Conservation (phyloP, 1,284 basidiomycete species). For the Takashimella koratensis region DNA sequence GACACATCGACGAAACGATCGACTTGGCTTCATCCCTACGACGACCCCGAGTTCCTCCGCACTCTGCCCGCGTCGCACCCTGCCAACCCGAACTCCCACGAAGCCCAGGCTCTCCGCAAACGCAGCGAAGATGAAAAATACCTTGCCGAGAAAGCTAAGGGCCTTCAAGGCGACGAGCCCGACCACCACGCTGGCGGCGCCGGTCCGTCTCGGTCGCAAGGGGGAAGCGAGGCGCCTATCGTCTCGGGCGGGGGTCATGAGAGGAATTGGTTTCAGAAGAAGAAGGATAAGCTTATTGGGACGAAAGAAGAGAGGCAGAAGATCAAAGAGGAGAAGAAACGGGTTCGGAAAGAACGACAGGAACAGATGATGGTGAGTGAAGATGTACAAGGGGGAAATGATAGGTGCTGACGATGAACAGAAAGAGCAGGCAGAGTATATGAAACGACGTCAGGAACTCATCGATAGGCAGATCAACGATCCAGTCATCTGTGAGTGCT, state of each 20-base stretch:
- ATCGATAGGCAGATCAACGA: constrained; percentile 32
- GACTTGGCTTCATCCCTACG: constrained; percentile 44
- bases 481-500: constrained; percentile 23
- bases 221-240: constrained; percentile 2
- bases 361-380: constrained; percentile 21
- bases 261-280: constrained; percentile 36
- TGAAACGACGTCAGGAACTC: constrained; percentile 30
- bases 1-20: constrained; percentile 35
- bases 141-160: neutral
- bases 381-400: no score
- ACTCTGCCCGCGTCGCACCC: constrained; percentile 39
- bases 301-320: constrained; percentile 40
- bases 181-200: no score
- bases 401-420: no score
- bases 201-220: neutral
- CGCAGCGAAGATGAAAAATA: constrained; percentile 24
- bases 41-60: constrained; percentile 39
- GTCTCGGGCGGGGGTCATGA: constrained; percentile 10
- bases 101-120: constrained; percentile 26
- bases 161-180: constrained; percentile 1
- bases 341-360: constrained; percentile 18
- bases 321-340: constrained; percentile 27
- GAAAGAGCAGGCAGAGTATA: constrained; percentile 31
- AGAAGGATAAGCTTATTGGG: constrained; percentile 43
- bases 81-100: constrained; percentile 36